Base-by-base conservation (phyloP, 2,329 filamentous ascomycete genomes). In the Colletotrichum liaoningense region DNA sequence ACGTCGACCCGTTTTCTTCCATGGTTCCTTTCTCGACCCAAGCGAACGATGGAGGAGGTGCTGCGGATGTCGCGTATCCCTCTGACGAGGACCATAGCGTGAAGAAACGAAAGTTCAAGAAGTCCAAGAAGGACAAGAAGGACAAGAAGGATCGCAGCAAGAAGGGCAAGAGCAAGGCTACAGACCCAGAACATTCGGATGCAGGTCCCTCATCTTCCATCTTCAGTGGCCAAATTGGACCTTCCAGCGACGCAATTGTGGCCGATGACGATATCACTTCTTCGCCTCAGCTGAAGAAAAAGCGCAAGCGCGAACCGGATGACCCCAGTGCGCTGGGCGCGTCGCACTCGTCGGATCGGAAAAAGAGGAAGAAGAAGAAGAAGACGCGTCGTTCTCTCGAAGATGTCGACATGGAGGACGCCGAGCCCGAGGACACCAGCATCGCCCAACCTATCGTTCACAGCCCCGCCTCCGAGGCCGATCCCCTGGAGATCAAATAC, bases 11-110 rank as follows among this genome's bases (percentile, higher is more conserved):
- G 1, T 73, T 73, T 16, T 28, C 67, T 19, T 63, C 49, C 46
- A 71, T 71, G 67, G 12, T 58, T n/a, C 67, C 62, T n/a, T 73
- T 73, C 35, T 73, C 71, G 12, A 73, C 67, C 22, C 62, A 71
- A 35, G 35, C n/a, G 7, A 35, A 49, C 3, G 14, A n/a, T n/a
- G 59, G 59, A 3, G 59, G 64, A 5, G 59, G 64, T 4, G 42
- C 42, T 0, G 30, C 42, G n/a, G 19, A 14, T 1, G n/a, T 66
- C 6, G 22, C 54, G 14, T 55, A 60, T 28, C n/a, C n/a, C 42
- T 64, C 70, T 9, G 49, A 35, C n/a, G 30, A 55, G 16, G 38
- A 56, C 24, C 33, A 63, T 19, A 14, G 42, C 12, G 38, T 22
- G 14, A 72, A 62, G 26, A 58, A 59, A 54, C 59, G 64, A 26